Evolutionary conservation across 2,329 filamentous ascomycete genomes (phyloP), one percentile per base, ranked within the genome.

Genomic region (Botryosphaeria dothidea): DNA sequence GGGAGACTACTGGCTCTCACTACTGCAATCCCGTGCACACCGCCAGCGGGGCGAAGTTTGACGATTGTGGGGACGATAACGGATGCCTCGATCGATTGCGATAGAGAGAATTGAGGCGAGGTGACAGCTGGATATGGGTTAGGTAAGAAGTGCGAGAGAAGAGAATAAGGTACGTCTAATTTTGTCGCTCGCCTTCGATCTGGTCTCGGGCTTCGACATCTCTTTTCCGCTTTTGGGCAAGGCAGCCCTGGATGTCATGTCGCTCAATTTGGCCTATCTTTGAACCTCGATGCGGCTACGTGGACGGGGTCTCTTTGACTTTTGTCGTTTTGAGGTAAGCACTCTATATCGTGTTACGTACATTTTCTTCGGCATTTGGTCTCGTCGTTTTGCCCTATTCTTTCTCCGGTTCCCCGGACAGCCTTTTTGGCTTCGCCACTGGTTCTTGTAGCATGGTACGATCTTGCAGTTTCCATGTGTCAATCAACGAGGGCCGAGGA

Each of bases 271-370:
- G 6, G 31, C 31, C 31, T 34, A 34, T 34, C 6, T 34, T 34
- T 34, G 31, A 6, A 5, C 11, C 31, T 6, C 6, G 6, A 6
- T 34, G 31, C 19, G 43, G 21, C 43, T 23, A 46, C 43, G 8
- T 9, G n/a, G 9, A 46, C 6, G 19, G 19, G n/a, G 19, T 29
- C 11, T 29, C 49, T 34, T 8, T 52, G 19, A 9, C 25, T 52
- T 19, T 52, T 23, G 7, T 23, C 21, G n/a, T 56, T 36, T 38
- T 38, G 49, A n/a, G 21, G 19, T 56, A 34, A 56, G 51, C 51
- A 56, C 51, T 31, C 38, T 56, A 56, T 56, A 29, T 56, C 19
- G 19, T 41, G 31, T 56, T 52, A 56, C 51, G 51, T 25, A 38
- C 31, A 8, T 34, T 34, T 41, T n/a, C 38, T 7, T 41, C 38